These are phyloP conservation scores for Ampelocalamus luodianensis DNA, from an alignment of 176 grass and related monocot genomes.

Conservation along the genomic window DNA sequence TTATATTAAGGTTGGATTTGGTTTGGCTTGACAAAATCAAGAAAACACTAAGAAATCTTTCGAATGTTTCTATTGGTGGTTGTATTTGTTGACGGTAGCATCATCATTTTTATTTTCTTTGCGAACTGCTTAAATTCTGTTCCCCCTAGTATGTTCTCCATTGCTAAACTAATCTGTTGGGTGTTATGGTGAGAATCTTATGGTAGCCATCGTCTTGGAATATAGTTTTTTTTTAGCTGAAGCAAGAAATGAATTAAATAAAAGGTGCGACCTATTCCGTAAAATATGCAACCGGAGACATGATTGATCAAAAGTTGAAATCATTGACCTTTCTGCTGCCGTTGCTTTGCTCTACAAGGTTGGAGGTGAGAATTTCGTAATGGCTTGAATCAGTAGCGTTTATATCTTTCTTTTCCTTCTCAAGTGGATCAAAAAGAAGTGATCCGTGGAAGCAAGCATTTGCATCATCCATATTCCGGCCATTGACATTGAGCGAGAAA, in stretches of 20 bases:
- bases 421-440: slow-evolving; percentile 23
- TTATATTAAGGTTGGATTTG: slow-evolving; percentile 28
- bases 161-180: slow-evolving; percentile 13
- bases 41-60: not conserved
- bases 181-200: not conserved
- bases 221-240: not conserved
- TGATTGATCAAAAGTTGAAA: slow-evolving; percentile 21
- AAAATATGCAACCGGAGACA: slow-evolving; percentile 22
- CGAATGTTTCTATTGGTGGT: not conserved
- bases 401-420: slow-evolving; percentile 22
- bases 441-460: slow-evolving; percentile 23
- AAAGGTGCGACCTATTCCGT: not conserved
- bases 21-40: slow-evolving; percentile 39
- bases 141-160: not conserved
- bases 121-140: not conserved
- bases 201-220: not conserved
- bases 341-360: slow-evolving; percentile 28
- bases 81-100: not conserved
- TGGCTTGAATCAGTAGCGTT: slow-evolving; percentile 22
- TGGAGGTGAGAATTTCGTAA: slow-evolving; percentile 32
- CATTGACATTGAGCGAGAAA: not conserved
- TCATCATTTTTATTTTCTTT: not conserved
- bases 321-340: slow-evolving; percentile 21
- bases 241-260: not conserved
- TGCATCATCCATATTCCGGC: slow-evolving; percentile 25